Evolutionary conservation across 108 stramenopile species (phyloP).

Genomic region (Nannochloropsis granulata): DNA sequence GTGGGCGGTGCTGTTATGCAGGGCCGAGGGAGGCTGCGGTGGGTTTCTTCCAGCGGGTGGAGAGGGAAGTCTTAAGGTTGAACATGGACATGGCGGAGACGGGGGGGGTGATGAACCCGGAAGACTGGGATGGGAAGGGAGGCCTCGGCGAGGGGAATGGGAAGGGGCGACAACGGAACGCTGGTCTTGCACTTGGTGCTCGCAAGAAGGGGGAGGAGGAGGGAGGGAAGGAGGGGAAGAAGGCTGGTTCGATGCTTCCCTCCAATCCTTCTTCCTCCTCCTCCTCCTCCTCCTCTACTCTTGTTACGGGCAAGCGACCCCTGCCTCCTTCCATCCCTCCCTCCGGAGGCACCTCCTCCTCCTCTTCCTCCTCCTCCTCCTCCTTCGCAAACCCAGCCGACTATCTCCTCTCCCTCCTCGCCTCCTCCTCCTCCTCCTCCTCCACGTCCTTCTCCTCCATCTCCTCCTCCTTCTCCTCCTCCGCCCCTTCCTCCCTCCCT

Average conservation of each 20-base stretch:
- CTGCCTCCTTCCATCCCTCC: neutral
- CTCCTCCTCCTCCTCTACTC: neutral
- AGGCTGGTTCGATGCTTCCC: neutral
- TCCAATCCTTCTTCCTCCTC: neutral
- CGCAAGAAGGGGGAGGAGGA: neutral
- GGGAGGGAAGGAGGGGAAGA: neutral
- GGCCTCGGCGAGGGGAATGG: neutral
- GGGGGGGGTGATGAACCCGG: neutral
- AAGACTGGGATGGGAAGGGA: neutral
- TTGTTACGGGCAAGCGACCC: no score
- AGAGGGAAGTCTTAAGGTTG: no score
- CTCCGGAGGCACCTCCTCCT: neutral
- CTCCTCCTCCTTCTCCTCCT: neutral
- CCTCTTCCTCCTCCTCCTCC: neutral
- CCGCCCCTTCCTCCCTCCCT: neutral
- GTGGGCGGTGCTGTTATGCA: neutral
- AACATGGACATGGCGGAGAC: neutral
- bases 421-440: neutral
- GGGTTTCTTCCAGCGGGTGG: no score
- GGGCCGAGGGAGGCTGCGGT: neutral
- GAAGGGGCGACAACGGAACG: neutral
- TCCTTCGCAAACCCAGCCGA: neutral
- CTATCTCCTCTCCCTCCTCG: neutral
- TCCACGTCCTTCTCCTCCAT: neutral
- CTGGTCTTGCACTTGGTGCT: neutral